Evolutionary conservation across 2,329 filamentous ascomycete genomes (phyloP), one percentile per base, ranked within the genome.

Genomic region (Acarospora socialis): DNA sequence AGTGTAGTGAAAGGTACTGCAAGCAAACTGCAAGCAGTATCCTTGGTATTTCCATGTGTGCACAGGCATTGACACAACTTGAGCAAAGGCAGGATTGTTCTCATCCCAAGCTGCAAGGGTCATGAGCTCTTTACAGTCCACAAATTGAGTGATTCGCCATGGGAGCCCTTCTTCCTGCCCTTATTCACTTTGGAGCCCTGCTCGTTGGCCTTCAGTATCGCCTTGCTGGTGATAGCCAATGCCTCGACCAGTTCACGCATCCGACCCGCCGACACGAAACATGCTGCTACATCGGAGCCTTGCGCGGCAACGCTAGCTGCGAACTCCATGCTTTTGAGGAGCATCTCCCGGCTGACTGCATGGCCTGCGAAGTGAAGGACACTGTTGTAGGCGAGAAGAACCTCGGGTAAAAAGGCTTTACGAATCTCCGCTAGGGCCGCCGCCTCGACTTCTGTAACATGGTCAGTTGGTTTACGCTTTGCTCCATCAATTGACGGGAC

Each of bases 291-390:
- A 43, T 77, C 74, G 15, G 74, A 74, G 38, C 66, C 69, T 41
- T 75, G 71, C 35, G 78, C 73, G 2, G 87, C 82, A 30, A 93
- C 68, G 2, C 75, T 52, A 1, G 76, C 73, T 1, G 83, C 77
- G 10, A 98, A 63, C 37, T 93, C 81, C 80, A 98, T 87, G 46
- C 77, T 81, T 49, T 87, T 76, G 16, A 90, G 66, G 12, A 92
- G 65, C 42, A 78, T 70, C 36, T 87, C 81, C 25, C 83, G 74
- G 27, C 74, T 77, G 25, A 92, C 61, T 29, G 72, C 67, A 28
- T 73, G 75, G 3, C 82, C 83, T 0, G 80, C 78, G 48, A 79
- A 80, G 51, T 92, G 80, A 30, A 95, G 61, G 2, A 80, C 76
- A 46, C 71, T 77, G 49, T 90, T 73, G 52, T 90, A 94, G 3